These are phyloP conservation scores for Pythium aquatile DNA, from an alignment of 352 stramenopile genomes.

Conservation along the genomic window DNA sequence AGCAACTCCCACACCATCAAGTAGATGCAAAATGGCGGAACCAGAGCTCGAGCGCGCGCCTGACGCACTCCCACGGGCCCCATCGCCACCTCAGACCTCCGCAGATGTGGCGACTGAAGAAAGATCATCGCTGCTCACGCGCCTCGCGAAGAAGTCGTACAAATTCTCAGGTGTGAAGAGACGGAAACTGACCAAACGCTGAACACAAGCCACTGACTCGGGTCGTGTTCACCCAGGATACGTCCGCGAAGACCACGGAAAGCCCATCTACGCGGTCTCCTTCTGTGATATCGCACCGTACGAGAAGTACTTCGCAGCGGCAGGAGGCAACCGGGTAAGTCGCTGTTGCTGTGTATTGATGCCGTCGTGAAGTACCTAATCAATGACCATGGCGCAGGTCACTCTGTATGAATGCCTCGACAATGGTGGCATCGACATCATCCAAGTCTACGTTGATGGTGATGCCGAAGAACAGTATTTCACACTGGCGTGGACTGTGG, in stretches of 20 bases:
- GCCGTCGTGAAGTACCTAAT: neutral
- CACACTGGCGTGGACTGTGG: conserved; percentile 71
- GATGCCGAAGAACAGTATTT: conserved; percentile 82
- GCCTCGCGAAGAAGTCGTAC: conserved; percentile 59
- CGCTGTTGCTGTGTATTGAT: neutral
- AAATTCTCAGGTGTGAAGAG: conserved; percentile 58
- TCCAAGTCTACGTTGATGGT: conserved; percentile 79
- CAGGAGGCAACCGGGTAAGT: conserved; percentile 66
- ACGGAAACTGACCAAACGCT: neutral
- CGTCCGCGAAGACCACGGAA: conserved; percentile 67
- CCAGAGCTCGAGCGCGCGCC: conserved; percentile 1
- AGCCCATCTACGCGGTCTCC: conserved; percentile 72
- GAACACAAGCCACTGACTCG: conserved; percentile 3
- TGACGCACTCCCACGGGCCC: neutral
- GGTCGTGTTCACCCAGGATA: conserved; percentile 40
- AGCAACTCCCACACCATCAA: neutral
- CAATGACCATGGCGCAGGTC: conserved; percentile 31
- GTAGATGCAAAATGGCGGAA: conserved; percentile 1
- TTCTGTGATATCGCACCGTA: conserved; percentile 74
- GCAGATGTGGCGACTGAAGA: neutral
- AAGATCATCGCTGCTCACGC: conserved; percentile 37
- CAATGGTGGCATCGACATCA: conserved; percentile 68
- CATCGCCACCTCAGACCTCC: neutral
- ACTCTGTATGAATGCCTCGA: conserved; percentile 79
- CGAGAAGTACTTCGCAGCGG: conserved; percentile 70